phyloP scores from a whole-genome alignment of 495 filamentous ascomycete species.

The Hyaloscypha variabilis region DNA sequence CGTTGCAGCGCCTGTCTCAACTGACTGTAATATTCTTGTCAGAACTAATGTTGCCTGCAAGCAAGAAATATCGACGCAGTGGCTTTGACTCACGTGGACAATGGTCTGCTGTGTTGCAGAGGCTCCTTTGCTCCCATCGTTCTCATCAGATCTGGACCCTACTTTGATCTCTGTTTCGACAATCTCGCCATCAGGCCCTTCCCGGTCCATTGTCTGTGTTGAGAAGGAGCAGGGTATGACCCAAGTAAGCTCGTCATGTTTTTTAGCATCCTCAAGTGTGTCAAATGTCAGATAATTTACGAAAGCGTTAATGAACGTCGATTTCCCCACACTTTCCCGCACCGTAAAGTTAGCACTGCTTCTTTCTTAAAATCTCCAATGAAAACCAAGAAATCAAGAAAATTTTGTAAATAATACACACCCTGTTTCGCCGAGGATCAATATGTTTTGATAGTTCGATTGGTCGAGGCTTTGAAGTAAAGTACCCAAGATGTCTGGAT shows the following conservation, averaged over 20 bases:
- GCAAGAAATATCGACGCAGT: neutral
- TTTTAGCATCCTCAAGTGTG: slow-evolving; percentile 38
- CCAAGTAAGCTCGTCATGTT: slow-evolving; percentile 31
- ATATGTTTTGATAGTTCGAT: slow-evolving; percentile 41
- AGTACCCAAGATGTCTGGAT: neutral
- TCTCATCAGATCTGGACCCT: slow-evolving; percentile 34
- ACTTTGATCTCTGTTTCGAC: slow-evolving; percentile 33
- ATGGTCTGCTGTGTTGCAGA: slow-evolving; percentile 44
- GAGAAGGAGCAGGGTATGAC: slow-evolving; percentile 44
- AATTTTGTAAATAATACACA: neutral
- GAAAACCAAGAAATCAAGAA: neutral
- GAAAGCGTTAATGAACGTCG: slow-evolving; percentile 50
- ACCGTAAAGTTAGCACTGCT: neutral
- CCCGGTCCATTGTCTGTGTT: slow-evolving; percentile 33
- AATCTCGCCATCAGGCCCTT: slow-evolving; percentile 21
- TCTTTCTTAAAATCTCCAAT: neutral
- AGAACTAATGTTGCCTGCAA: neutral
- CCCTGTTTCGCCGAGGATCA: slow-evolving; percentile 48
- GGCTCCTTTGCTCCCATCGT: slow-evolving; percentile 37
- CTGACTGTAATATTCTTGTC: slow-evolving; percentile 1
- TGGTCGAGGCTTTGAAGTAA: slow-evolving; percentile 25
- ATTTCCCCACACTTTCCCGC: slow-evolving; percentile 39
- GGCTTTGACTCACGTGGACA: slow-evolving; percentile 31
- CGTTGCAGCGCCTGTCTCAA: slow-evolving; percentile 29
- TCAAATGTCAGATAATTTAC: slow-evolving; percentile 44